Base-by-base conservation (phyloP, 495 filamentous ascomycete species). In the Penicillium lagena region DNA sequence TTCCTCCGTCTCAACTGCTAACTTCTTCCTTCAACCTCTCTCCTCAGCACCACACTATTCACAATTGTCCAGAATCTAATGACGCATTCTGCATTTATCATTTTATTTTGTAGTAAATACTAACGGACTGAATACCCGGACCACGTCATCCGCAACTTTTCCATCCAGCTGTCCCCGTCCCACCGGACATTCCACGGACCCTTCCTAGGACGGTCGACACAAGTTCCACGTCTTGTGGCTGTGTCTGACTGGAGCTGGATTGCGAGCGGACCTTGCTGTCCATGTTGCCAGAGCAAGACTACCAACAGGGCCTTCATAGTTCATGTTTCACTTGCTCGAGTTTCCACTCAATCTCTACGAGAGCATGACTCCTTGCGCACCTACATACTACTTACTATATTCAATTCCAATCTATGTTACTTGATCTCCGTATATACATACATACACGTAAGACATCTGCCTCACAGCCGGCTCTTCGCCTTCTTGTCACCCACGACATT, bases 401-500 rank as follows among this genome's bases (percentile, higher is more conserved):
- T 22, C 22, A 22, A 6, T 22, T 4, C 22, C 4, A 34, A 34
- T 34, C n/a, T 7, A 34, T 34, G 2, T 34, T 34, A 7, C 32
- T 34, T 10, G 7, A 10, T 34, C 32, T 22, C 29, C 15, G 14
- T 29, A 11, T 35, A 36, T 43, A 10, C 39, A 44, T 31, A 32
- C 27, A 30, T 37, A 34, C 13, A 1, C 11, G n/a, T 39, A 13
- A 17, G 34, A 49, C 11, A 8, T 40, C 22, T 10, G 7, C 38
- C 32, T 57, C 59, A 79, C 34, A 79, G 50, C 60, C 71, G 77
- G 42, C 69, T 84, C 58, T 68, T 71, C 5, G 72, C 70, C 37
- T 55, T 51, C 44, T 64, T 62, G 28, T 80, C 73, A 46, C 90
- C 84, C n/a, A 85, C 80, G 22, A 97, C 75, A 64, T 86, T 86